These are phyloP conservation scores for Cordyceps javanica DNA, from an alignment of 2,329 filamentous ascomycete genomes.

Conservation along the genomic window DNA sequence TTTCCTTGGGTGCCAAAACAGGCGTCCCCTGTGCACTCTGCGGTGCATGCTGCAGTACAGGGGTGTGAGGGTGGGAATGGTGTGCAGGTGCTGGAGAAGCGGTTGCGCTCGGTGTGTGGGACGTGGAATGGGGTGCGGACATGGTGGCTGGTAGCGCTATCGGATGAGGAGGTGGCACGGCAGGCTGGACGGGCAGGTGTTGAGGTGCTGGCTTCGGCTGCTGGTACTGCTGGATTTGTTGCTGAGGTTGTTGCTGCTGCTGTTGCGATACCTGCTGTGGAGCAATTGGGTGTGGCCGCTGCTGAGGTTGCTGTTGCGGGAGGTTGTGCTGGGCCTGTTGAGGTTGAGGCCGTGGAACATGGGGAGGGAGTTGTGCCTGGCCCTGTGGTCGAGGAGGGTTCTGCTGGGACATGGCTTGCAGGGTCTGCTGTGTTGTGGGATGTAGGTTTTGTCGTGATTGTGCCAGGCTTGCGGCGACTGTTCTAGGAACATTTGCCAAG, in stretches of 20 bases:
- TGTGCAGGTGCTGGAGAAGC: conserved; percentile 1
- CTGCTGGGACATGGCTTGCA: conserved; percentile 3
- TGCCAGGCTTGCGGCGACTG: conserved; percentile 21
- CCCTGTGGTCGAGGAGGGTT: conserved; percentile 12
- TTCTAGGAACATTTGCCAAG: conserved; percentile 15
- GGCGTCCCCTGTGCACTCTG: conserved; percentile 1
- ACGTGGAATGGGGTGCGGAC: not conserved
- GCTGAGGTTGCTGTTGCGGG: conserved; percentile 14
- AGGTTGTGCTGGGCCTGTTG: conserved; percentile 15
- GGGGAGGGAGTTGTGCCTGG: conserved; percentile 24
- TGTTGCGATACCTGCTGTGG: conserved; percentile 17
- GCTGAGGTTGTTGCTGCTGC: conserved; percentile 15
- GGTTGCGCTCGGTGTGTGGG: not conserved
- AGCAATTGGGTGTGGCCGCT: conserved; percentile 8
- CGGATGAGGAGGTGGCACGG: conserved; percentile 7
- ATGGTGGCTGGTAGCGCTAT: conserved; percentile 6
- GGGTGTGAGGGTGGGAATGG: conserved; percentile 4
- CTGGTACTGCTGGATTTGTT: conserved; percentile 12
- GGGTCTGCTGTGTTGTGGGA: conserved; percentile 22
- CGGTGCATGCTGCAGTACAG: conserved; percentile 1
- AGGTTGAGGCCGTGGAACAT: conserved; percentile 18
- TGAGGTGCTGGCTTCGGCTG: conserved; percentile 11
- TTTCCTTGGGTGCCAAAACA: conserved; percentile 13
- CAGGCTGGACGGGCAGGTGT: not conserved
- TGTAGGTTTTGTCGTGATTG: conserved; percentile 22